phyloP scores from a whole-genome alignment of 768 basidiomycete genomes.

The Mycena vulgaris region DNA sequence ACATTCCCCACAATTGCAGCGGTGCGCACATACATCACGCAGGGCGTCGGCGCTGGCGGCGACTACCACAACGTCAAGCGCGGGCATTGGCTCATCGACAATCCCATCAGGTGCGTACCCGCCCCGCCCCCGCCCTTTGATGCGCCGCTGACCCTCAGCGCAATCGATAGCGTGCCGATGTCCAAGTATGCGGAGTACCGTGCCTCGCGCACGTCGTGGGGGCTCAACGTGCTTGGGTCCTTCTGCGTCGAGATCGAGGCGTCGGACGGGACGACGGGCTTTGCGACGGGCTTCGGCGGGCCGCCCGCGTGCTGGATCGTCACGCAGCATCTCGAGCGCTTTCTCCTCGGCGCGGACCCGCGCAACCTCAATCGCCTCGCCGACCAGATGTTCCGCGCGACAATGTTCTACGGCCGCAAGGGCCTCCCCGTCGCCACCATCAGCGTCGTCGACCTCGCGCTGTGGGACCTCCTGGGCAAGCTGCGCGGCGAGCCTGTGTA shows the following conservation, averaged over 20 bases:
- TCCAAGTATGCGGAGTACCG: constrained; percentile 48
- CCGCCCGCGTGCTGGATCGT: constrained; percentile 52
- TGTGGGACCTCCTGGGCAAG: constrained; percentile 51
- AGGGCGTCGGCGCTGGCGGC: constrained; percentile 42
- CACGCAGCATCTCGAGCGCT: constrained; percentile 47
- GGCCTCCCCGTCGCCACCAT: constrained; percentile 50
- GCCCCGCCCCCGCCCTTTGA: not conserved
- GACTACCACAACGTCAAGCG: constrained; percentile 42
- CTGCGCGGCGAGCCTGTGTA: constrained; percentile 49
- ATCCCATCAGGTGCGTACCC: constrained; percentile 38
- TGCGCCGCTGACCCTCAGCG: constrained; percentile 10
- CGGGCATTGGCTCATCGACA: constrained; percentile 49
- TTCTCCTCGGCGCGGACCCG: constrained; percentile 49
- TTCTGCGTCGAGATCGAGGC: constrained; percentile 49
- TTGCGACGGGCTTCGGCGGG: constrained; percentile 50
- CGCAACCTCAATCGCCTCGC: constrained; percentile 47
- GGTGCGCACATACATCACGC: constrained; percentile 42
- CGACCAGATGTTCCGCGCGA: constrained; percentile 50
- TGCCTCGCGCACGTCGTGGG: constrained; percentile 47
- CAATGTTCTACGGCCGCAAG: constrained; percentile 51
- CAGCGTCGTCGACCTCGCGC: constrained; percentile 49
- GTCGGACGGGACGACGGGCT: constrained; percentile 48
- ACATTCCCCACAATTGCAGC: constrained; percentile 43
- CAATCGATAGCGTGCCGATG: constrained; percentile 39
- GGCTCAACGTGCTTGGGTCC: constrained; percentile 49